Percentiles rank a stretch among this genome's conserved stretches.
Conservation (phyloP, 257 asterid species). For the Lantana camara region DNA sequence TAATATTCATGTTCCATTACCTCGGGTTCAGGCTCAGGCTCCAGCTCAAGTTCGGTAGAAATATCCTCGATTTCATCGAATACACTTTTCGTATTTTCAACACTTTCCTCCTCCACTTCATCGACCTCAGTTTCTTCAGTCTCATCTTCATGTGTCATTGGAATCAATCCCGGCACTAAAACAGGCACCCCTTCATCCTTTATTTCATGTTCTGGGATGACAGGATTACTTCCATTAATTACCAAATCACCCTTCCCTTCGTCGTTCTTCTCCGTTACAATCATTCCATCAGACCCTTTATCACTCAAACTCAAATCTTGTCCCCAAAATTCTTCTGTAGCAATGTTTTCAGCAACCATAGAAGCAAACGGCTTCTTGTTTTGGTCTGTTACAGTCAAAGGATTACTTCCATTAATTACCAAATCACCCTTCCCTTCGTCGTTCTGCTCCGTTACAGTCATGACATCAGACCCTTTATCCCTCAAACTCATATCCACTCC, state of each 20-base stretch:
- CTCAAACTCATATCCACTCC: constrained; percentile 22
- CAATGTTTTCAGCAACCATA: constrained; percentile 29
- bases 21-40: constrained; percentile 47
- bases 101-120: constrained; percentile 26
- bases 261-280: constrained; percentile 5
- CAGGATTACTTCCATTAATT: constrained; percentile 20
- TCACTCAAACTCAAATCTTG: constrained; percentile 23
- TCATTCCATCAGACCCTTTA: neutral
- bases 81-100: constrained; percentile 22
- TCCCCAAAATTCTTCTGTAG: constrained; percentile 11
- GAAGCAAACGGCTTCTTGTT: too few relatives aligned
- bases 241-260: constrained; percentile 8
- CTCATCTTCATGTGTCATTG: constrained; percentile 34
- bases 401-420: constrained; percentile 24
- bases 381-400: too few relatives aligned
- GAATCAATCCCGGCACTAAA: constrained; percentile 63
- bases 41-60: constrained; percentile 39
- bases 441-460: constrained; percentile 10
- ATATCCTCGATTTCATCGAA: constrained; percentile 29
- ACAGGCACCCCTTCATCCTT: constrained; percentile 43
- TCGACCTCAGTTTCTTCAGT: constrained; percentile 22
- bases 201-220: constrained; percentile 26
- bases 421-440: neutral
- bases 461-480: neutral
- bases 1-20: constrained; percentile 38